Conservation (phyloP, 2,329 filamentous ascomycete species). For the Aquanectria penicillioides region DNA sequence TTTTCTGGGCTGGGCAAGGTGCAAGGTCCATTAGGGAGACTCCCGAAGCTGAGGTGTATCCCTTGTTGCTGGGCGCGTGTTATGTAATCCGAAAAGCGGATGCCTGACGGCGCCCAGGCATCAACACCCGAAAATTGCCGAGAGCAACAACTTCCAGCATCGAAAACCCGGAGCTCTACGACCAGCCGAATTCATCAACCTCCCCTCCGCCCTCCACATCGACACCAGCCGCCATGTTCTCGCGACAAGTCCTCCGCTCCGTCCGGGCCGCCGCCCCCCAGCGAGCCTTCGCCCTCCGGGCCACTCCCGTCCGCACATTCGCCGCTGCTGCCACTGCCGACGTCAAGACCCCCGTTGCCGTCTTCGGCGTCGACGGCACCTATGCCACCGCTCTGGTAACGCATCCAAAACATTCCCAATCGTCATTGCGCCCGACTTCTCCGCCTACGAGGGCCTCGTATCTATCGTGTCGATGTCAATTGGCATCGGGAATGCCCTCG, state of each 20-base stretch:
- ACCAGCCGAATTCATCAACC: conserved; percentile 35
- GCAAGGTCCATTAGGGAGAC: no score
- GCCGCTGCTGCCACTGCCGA: conserved; percentile 77
- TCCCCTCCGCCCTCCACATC: conserved; percentile 26
- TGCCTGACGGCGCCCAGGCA: conserved; percentile 54
- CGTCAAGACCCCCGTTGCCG: conserved; percentile 84
- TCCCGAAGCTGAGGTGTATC: neutral
- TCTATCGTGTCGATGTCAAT: conserved; percentile 27
- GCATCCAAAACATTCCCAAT: conserved; percentile 13
- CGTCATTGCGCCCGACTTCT: conserved; percentile 13
- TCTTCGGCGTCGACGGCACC: conserved; percentile 97
- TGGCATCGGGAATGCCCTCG: conserved; percentile 30
- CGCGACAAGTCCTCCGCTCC: conserved; percentile 68
- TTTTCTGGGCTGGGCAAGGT: neutral
- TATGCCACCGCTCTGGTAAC: conserved; percentile 97
- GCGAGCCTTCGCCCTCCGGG: conserved; percentile 55
- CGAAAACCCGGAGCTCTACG: conserved; percentile 42
- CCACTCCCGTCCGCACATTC: conserved; percentile 77
- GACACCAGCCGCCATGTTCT: conserved; percentile 59
- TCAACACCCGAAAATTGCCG: conserved; percentile 55
- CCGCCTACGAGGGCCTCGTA: neutral
- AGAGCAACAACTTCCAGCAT: conserved; percentile 50
- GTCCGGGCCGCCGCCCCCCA: conserved; percentile 69
- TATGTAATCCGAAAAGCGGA: conserved; percentile 46
- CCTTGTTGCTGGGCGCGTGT: conserved; percentile 16